phyloP scores from a whole-genome alignment of 345 rosid genomes.

The Microcos paniculata region DNA sequence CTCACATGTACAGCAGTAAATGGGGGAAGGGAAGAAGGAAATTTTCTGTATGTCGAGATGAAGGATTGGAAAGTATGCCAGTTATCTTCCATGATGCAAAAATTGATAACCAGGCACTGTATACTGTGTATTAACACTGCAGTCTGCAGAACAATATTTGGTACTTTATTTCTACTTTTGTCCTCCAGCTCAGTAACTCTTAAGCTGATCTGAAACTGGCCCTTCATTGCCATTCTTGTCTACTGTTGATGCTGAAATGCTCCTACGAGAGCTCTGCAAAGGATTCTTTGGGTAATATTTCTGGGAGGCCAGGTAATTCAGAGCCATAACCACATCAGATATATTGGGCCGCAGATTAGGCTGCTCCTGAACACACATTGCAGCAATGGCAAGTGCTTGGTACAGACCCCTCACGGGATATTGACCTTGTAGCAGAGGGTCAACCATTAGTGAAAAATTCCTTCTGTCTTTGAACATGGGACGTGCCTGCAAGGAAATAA shows the following conservation, averaged over 20 bases:
- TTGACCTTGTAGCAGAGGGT: conserved; percentile 70
- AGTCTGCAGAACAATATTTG: conserved; percentile 8
- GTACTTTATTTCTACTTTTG: neutral
- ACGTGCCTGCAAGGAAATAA: conserved; percentile 54
- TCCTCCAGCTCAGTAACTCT: neutral
- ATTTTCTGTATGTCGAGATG: conserved; percentile 16
- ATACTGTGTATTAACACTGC: conserved; percentile 14
- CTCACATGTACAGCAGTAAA: conserved; percentile 41
- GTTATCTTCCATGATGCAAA: conserved; percentile 32
- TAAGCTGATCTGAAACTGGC: conserved; percentile 2
- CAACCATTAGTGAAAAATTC: conserved; percentile 70
- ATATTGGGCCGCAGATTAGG: conserved; percentile 75
- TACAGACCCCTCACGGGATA: conserved; percentile 76
- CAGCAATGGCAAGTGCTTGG: conserved; percentile 90
- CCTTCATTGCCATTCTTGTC: conserved; percentile 16
- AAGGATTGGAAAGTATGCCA: conserved; percentile 12
- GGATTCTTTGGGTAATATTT: conserved; percentile 44
- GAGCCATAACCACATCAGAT: conserved; percentile 78
- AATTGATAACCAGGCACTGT: conserved; percentile 34
- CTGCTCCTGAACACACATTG: conserved; percentile 95
- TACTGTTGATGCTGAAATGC: conserved; percentile 8
- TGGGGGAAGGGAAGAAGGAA: conserved; percentile 1
- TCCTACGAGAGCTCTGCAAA: conserved; percentile 30
- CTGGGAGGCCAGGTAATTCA: conserved; percentile 72
- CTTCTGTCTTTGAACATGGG: conserved; percentile 84